Evolutionary conservation across 257 asterid genomes (phyloP), one percentile per base, ranked within the genome.

Genomic region (Lycium barbarum): DNA sequence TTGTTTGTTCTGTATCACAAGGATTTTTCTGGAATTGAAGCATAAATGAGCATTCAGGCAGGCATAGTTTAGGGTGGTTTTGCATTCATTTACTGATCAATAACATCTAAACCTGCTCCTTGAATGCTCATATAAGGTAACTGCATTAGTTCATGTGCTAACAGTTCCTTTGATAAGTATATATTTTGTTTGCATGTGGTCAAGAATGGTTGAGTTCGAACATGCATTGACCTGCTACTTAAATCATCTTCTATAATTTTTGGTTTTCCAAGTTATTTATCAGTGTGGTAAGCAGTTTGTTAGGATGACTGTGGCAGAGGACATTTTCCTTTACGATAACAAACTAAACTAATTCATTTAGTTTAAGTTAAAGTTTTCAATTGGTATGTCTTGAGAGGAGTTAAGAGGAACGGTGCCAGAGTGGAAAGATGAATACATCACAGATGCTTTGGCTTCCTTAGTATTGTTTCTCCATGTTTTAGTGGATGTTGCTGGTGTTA

Each of bases 31-130:
- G 18, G 36, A n/a, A 72, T 45, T 72, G 13, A 18, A 43, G 80
- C 58, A 18, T 72, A 45, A 3, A 45, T 45, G 38, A 72, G 80
- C 36, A 72, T 45, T 72, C 57, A 72, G 7, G 53, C 58, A 72
- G 80, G 58, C 57, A 40, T 40, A 15, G 8, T 40, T 72, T 72
- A n/a, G 80, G 80, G 38, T 72, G 58, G 38, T 72, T 72, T 72
- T 72, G n/a, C 80, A 72, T 72, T 72, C 80, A 43, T 72, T 72
- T 72, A 71, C 5, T 45, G 18, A 72, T 45, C 10, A n/a, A 20
- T 45, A 72, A n/a, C 36, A n/a, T 72, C 36, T 45, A 45, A 12
- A 20, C 38, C 58, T 45, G 58, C 43, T 72, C 18, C 80, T 72
- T 72, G 10, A n/a, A 45, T 72, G 80, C 80, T 72, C 58, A n/a